A percentile compares a stretch with the other conserved stretches of the same genome.
phyloP scores from a whole-genome alignment of 2,329 filamentous ascomycete species.

The Trichoderma sp. region DNA sequence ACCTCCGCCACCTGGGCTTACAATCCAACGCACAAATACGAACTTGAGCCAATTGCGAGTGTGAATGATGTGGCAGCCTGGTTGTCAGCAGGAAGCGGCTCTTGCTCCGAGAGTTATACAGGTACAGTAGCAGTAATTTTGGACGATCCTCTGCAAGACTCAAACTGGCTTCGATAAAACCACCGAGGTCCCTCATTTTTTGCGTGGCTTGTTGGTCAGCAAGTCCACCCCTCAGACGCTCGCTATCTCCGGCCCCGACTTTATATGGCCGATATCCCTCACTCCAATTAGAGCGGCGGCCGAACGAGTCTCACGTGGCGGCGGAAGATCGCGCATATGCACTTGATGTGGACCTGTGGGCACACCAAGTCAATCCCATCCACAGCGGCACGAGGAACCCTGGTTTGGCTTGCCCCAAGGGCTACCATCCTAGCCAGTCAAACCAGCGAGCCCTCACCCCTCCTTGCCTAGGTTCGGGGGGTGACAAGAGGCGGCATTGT shows the following conservation, averaged over 20 bases:
- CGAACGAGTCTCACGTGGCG: slow-evolving; percentile 31
- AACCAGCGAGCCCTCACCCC: slow-evolving; percentile 24
- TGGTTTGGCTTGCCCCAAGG: slow-evolving; percentile 22
- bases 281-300: slow-evolving; percentile 17
- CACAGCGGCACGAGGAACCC: slow-evolving; percentile 32
- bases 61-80: background rate
- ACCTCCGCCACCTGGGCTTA: slow-evolving; percentile 1
- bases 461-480: slow-evolving; percentile 1
- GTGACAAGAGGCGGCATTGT: background rate
- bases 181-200: slow-evolving; percentile 9
- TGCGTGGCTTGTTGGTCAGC: slow-evolving; percentile 13
- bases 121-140: background rate
- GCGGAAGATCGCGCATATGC: slow-evolving; percentile 35
- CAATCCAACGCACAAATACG: background rate
- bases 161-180: slow-evolving; percentile 12
- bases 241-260: slow-evolving; percentile 19
- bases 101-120: background rate
- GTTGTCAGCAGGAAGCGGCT: slow-evolving; percentile 5
- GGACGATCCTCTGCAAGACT: slow-evolving; percentile 3
- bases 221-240: background rate
- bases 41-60: background rate
- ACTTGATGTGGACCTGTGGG: slow-evolving; percentile 14
- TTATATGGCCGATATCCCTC: slow-evolving; percentile 17
- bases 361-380: slow-evolving; percentile 19
- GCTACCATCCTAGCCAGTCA: slow-evolving; percentile 24